phyloP scores from a whole-genome alignment of 305 asterid species.

The Euphrasia arctica region DNA sequence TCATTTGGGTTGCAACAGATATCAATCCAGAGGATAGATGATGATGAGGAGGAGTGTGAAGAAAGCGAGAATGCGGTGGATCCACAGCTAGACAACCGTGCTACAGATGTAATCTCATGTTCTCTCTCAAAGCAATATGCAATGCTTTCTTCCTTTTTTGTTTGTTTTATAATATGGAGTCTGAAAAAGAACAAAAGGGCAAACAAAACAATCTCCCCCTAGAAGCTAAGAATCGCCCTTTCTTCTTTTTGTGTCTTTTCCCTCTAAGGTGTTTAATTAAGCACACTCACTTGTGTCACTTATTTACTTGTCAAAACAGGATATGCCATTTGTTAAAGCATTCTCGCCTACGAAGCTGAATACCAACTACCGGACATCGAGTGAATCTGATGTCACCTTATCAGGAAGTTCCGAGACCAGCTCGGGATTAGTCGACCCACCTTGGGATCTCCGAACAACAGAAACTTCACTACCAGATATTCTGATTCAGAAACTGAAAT shows the following conservation, averaged over 20 bases:
- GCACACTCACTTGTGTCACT: background rate
- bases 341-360: conserved; percentile 11
- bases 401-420: conserved; percentile 84
- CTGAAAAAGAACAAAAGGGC: background rate
- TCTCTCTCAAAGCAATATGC: background rate
- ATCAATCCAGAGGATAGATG: conserved; percentile 70
- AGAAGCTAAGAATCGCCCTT: background rate
- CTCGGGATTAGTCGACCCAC: conserved; percentile 54
- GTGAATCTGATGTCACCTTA: conserved; percentile 85
- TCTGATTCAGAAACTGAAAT: conserved; percentile 63
- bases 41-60: conserved; percentile 41
- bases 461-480: conserved; percentile 41
- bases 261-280: background rate
- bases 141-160: background rate
- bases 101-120: conserved; percentile 17
- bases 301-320: conserved; percentile 34
- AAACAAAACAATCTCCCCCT: background rate
- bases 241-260: background rate
- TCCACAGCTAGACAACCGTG: conserved; percentile 62
- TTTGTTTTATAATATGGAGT: background rate
- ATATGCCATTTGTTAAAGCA: conserved; percentile 32
- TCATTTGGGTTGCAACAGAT: conserved; percentile 37
- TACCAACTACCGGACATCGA: conserved; percentile 30
- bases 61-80: conserved; percentile 45
- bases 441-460: conserved; percentile 35